Evolutionary conservation across 2,329 filamentous ascomycete genomes (phyloP), one percentile per base, ranked within the genome.

Genomic region (Beauveria sp.): DNA sequence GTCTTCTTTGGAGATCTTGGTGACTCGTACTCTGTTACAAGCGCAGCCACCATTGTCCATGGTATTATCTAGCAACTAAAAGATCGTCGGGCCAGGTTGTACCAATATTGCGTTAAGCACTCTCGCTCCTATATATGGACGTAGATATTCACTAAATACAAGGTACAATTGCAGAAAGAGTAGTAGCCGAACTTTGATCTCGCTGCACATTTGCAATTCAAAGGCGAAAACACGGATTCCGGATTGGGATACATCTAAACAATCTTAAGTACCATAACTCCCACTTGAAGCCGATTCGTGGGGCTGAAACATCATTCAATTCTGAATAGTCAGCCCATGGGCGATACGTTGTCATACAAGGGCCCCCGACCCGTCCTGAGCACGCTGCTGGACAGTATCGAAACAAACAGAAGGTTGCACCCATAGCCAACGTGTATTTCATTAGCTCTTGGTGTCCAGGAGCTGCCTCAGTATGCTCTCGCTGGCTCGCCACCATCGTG

Each of bases 401-500:
- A 24, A 6, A 8, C 12, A 10, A 41, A 3, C 28, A 20, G 5
- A 5, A 5, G 26, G 14, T 12, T 26, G 46, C 28, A 16, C 46
- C 22, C 12, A 24, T n/a, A 9, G 22, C 18, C 7, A 22, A 22
- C 22, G 3, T 4, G 37, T 8, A 28, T 9, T 67, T 77, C 44
- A n/a, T 70, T 67, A 79, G 47, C 70, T 71, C 66, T 81, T 73
- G 18, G 85, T 76, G 65, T 86, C 84, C 66, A 91, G 70, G 74
- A 89, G 84, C 62, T 82, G 79, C 68, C 76, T 84, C 71, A 92
- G 71, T 14, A 79, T 81, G 9, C 77, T 75, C 69, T 91, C 88
- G n/a, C 84, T 85, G 20, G 86, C 86, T 65, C 84, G 82, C 74
- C 86, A 85, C 90, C 90, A 93, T 65, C 89, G 79, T 6, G 87